Base-by-base conservation (phyloP, 2,329 filamentous ascomycete genomes). In the Apiospora malaysiana region DNA sequence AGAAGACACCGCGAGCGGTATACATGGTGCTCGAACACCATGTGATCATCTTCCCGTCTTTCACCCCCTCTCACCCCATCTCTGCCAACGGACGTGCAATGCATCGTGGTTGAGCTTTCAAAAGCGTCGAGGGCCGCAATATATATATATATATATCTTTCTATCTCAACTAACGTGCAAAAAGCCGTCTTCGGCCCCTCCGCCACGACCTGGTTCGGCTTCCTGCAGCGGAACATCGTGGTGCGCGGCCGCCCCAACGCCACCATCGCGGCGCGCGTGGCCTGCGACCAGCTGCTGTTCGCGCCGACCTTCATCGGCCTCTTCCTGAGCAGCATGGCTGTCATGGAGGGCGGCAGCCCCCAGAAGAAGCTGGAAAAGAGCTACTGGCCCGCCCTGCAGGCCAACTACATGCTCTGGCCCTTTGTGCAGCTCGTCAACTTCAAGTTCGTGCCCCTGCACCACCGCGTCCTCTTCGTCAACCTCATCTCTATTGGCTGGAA, bases 351-450 rank as follows among this genome's bases (percentile, higher is more conserved):
- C 37, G 78, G 78, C 43, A 82, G 81, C 70, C 82, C 85, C 40
- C 71, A 84, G 76, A 89, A 94, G 78, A 95, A 95, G 83, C 85
- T 96, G 70, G 83, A 89, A 72, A 90, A 87, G 77, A 92, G 88
- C 72, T 98, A 94, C 83, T 81, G 83, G 75, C 86, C 88, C 16
- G 93, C 93, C 43, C 88, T 97, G 78, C 88, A 88, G 80, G 92
- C 93, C 80, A 98, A 97, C 84, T 94, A 94, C 87, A 88, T 94
- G 84, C 82, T 98, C 70, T 98, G 95, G 95, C 95, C 95, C 4
- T 85, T 86, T 73, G 94, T 97, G 70, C 95, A 98, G 84, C 85
- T 92, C 69, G 86, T 92, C 78, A 98, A 98, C 85, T 98, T 98
- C 84, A 92, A 92, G 78, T 88, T 96, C 74, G 89, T 97, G 73